These are phyloP conservation scores for Penium margaritaceum DNA, from an alignment of 139 green algal genomes.

Conservation along the genomic window DNA sequence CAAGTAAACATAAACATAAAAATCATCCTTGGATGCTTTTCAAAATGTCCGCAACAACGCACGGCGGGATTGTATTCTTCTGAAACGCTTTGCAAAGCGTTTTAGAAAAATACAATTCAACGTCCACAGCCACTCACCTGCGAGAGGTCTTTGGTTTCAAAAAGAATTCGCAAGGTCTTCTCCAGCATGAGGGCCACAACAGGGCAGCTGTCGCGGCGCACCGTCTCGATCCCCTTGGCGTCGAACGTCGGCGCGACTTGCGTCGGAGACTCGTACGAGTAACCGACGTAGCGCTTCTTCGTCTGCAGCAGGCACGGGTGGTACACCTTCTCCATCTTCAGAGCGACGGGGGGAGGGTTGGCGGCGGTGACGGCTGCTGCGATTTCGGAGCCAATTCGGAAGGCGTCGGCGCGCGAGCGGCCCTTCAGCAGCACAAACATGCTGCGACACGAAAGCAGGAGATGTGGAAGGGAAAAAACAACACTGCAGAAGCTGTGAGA, in stretches of 20 bases:
- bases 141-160: conserved; percentile 61
- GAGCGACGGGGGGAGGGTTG: conserved; percentile 76
- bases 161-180: conserved; percentile 70
- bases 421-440: neutral
- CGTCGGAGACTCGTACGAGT: conserved; percentile 74
- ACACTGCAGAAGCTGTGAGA: neutral
- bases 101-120: too few relatives aligned
- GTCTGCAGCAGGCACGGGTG: conserved; percentile 83
- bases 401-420: conserved; percentile 60
- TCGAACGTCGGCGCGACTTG: conserved; percentile 88
- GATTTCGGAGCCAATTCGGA: conserved; percentile 79
- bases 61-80: too few relatives aligned
- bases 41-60: too few relatives aligned
- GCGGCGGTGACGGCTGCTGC: conserved; percentile 68
- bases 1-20: too few relatives aligned
- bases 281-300: conserved; percentile 97
- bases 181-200: conserved; percentile 85
- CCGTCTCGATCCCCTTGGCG: conserved; percentile 90
- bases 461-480: neutral
- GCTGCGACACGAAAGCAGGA: neutral
- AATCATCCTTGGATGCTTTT: too few relatives aligned
- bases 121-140: too few relatives aligned
- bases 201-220: conserved; percentile 82
- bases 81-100: too few relatives aligned
- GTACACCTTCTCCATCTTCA: conserved; percentile 97